A percentile compares a stretch with the other conserved stretches of the same genome.
These are phyloP conservation scores for Aspergillus sp. DNA, from an alignment of 2,329 filamentous ascomycete species.

Conservation along the genomic window DNA sequence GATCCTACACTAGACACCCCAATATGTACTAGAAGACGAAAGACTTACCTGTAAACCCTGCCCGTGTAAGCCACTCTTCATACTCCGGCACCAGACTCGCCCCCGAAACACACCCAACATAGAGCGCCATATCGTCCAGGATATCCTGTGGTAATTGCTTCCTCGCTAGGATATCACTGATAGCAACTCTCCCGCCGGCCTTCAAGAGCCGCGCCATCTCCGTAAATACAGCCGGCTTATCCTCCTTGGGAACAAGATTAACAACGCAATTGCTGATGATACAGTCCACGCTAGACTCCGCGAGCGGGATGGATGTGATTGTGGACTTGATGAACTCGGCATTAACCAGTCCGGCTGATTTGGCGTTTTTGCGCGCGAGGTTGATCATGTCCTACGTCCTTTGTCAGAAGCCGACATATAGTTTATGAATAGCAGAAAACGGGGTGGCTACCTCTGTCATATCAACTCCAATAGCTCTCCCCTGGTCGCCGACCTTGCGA, in stretches of 20 bases:
- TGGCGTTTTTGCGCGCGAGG: slow-evolving; percentile 49
- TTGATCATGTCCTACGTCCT: slow-evolving; percentile 50
- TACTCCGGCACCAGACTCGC: slow-evolving; percentile 56
- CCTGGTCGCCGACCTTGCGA: slow-evolving; percentile 49
- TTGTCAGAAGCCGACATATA: too few species aligned
- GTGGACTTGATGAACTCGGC: slow-evolving; percentile 51
- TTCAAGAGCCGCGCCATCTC: slow-evolving; percentile 61
- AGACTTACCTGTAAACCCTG: slow-evolving; percentile 41
- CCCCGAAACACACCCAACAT: slow-evolving; percentile 62
- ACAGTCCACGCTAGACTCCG: slow-evolving; percentile 48
- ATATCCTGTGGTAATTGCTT: slow-evolving; percentile 51
- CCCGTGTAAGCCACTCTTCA: slow-evolving; percentile 46
- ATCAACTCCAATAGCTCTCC: slow-evolving; percentile 57
- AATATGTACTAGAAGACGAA: background rate
- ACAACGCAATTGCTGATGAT: slow-evolving; percentile 66
- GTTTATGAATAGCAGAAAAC: too few species aligned
- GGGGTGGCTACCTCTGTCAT: slow-evolving; percentile 53
- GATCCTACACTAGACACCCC: background rate
- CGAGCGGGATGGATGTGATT: slow-evolving; percentile 54
- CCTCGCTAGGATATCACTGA: slow-evolving; percentile 60
- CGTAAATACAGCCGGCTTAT: slow-evolving; percentile 56
- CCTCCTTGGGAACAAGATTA: slow-evolving; percentile 55
- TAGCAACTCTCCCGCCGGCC: slow-evolving; percentile 56
- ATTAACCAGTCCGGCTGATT: slow-evolving; percentile 43
- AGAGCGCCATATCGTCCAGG: slow-evolving; percentile 51